Percentiles rank a stretch among this genome's conserved stretches.
Evolutionary conservation across 139 green algal genomes (phyloP).

Genomic region (Limnomonas spitsbergensis): DNA sequence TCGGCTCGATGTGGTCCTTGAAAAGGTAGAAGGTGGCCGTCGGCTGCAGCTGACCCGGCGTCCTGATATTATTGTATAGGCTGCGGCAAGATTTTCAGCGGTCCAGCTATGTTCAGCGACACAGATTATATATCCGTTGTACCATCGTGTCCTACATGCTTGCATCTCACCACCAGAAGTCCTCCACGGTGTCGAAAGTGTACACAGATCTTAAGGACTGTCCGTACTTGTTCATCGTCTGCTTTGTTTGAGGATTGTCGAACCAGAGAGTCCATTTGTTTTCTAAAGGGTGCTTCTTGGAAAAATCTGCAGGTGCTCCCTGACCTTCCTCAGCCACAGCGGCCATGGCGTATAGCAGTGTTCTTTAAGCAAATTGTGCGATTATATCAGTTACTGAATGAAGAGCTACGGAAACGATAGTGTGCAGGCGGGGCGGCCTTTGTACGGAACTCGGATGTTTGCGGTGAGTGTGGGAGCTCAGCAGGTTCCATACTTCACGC

Average conservation of each 20-base stretch:
- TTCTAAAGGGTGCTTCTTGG: conserved; percentile 83
- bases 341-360: no score
- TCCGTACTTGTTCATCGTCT: conserved; percentile 49
- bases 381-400: no score
- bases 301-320: conserved; percentile 65
- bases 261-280: conserved; percentile 94
- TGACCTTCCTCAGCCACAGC: no score
- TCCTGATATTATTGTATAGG: conserved; percentile 98
- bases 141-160: no score
- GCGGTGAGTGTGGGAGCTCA: no score
- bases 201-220: conserved; percentile 71
- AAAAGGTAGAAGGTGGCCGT: conserved; percentile 94
- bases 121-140: background rate
- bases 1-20: conserved; percentile 94
- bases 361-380: no score
- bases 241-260: conserved; percentile 86
- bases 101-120: no score
- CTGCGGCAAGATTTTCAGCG: conserved; percentile 47
- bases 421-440: no score
- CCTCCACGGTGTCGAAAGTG: conserved; percentile 95
- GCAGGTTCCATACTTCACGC: no score
- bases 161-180: conserved; percentile 98
- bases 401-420: no score
- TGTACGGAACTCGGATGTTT: no score
- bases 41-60: conserved; percentile 76